phyloP scores from a whole-genome alignment of 441 rosid genomes.

The Gossypium davidsonii region DNA sequence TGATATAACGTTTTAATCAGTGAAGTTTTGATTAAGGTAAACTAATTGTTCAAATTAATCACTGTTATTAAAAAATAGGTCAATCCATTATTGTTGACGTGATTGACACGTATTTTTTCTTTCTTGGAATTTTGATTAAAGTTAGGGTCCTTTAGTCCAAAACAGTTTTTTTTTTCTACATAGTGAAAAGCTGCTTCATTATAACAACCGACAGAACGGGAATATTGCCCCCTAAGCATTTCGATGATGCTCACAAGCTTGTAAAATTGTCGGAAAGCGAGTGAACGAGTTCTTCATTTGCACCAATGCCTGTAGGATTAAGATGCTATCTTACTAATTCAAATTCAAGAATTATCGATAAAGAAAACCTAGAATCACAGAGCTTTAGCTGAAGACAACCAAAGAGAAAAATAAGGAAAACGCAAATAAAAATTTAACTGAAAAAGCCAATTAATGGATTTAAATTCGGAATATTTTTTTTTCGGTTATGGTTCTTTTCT shows the following conservation, averaged over 20 bases:
- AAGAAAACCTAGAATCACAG: neutral
- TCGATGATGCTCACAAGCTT: constrained; percentile 74
- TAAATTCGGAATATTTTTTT: neutral
- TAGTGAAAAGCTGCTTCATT: constrained; percentile 88
- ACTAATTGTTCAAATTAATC: no score
- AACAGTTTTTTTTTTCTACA: constrained; percentile 29
- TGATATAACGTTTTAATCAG: neutral
- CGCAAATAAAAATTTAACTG: neutral
- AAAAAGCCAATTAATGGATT: neutral
- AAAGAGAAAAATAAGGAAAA: neutral
- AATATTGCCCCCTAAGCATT: constrained; percentile 96
- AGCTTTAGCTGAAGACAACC: neutral
- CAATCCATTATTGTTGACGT: no score
- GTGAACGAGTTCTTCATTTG: constrained; percentile 77
- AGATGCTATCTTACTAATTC: constrained; percentile 8
- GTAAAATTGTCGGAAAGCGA: constrained; percentile 90
- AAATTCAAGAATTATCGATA: constrained; percentile 11
- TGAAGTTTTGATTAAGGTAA: neutral
- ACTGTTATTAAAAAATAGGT: no score
- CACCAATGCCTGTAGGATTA: constrained; percentile 59
- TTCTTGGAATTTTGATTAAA: no score
- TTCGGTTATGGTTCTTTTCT: no score
- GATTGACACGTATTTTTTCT: no score
- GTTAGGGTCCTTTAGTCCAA: no score
- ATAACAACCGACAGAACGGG: constrained; percentile 89